Evolutionary conservation across 805 yeast species (phyloP).

Genomic region (Starmerella bombi): DNA sequence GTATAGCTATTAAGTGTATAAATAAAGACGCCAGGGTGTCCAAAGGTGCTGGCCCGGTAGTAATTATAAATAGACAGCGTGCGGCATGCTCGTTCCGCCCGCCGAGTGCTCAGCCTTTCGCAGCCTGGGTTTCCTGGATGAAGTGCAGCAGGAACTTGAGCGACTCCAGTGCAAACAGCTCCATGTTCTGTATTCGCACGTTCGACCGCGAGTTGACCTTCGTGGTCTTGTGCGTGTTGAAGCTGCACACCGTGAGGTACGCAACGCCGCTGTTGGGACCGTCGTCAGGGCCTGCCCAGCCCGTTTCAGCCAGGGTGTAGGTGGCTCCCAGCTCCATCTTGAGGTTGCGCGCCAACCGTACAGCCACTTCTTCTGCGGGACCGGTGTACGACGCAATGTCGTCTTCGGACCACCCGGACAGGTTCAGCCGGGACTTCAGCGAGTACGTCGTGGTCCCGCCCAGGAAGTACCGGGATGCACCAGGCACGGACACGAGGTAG

Average conservation of each 20-base stretch:
- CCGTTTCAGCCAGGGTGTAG: conserved; percentile 71
- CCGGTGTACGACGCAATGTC: conserved; percentile 68
- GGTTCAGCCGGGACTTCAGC: conserved; percentile 54
- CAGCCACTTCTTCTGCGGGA: conserved; percentile 63
- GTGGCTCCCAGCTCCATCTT: conserved; percentile 72
- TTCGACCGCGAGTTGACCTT: conserved; percentile 33
- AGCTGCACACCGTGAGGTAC: conserved; percentile 58
- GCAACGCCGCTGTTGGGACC: conserved; percentile 44
- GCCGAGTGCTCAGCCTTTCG: too few relatives aligned
- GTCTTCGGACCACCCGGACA: conserved; percentile 64
- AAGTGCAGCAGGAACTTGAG: conserved; percentile 40
- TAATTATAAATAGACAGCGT: too few relatives aligned
- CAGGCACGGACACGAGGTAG: conserved; percentile 67
- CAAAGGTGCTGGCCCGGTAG: too few relatives aligned
- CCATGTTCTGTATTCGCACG: conserved; percentile 61
- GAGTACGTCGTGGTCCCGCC: conserved; percentile 78
- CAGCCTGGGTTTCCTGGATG: too few relatives aligned
- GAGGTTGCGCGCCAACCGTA: conserved; percentile 64
- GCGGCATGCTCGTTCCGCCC: too few relatives aligned
- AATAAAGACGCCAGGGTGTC: too few relatives aligned
- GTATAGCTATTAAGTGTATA: too few relatives aligned
- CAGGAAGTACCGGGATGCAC: conserved; percentile 70
- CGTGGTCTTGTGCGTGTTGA: conserved; percentile 37
- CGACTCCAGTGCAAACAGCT: conserved; percentile 55
- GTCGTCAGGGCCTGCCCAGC: conserved; percentile 68